A percentile compares a stretch with the other conserved stretches of the same genome.
These are phyloP conservation scores for Euphorbia schlechtendalii DNA, from an alignment of 441 rosid genomes.

Conservation along the genomic window DNA sequence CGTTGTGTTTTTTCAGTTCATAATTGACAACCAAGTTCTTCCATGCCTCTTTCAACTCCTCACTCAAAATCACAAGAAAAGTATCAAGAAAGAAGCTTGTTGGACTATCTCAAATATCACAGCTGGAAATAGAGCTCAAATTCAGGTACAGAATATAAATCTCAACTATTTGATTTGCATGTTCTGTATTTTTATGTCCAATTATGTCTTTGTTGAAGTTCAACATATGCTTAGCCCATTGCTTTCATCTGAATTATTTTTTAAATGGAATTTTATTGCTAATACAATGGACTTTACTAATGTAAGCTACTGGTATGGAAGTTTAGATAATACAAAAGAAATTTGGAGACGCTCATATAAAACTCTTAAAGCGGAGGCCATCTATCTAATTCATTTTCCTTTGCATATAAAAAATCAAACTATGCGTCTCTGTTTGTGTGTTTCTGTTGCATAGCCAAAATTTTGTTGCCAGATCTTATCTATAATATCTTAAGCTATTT, in stretches of 20 bases:
- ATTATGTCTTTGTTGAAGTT: not conserved
- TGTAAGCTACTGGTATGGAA: no score
- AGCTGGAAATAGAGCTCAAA: conserved; percentile 86
- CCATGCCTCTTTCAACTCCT: conserved; percentile 55
- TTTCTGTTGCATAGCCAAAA: conserved; percentile 5
- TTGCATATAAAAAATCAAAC: no score
- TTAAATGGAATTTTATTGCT: not conserved
- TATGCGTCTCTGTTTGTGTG: no score
- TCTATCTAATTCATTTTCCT: no score
- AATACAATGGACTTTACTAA: not conserved
- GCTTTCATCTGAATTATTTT: not conserved
- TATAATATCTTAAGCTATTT: not conserved
- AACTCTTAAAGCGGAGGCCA: not conserved
- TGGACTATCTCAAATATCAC: conserved; percentile 97
- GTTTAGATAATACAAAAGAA: not conserved
- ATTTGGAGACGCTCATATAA: not conserved
- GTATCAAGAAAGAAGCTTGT: conserved; percentile 89
- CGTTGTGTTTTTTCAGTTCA: conserved; percentile 22
- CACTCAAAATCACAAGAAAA: conserved; percentile 61
- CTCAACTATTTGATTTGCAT: no score
- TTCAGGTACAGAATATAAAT: conserved; percentile 51
- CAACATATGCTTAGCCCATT: not conserved
- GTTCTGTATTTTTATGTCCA: no score
- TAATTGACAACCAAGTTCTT: conserved; percentile 50
- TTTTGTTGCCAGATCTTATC: conserved; percentile 2